Percentiles rank a stretch among this genome's conserved stretches.
Evolutionary conservation across 257 asterid species (phyloP).

Genomic region (Handroanthus guayacan): DNA sequence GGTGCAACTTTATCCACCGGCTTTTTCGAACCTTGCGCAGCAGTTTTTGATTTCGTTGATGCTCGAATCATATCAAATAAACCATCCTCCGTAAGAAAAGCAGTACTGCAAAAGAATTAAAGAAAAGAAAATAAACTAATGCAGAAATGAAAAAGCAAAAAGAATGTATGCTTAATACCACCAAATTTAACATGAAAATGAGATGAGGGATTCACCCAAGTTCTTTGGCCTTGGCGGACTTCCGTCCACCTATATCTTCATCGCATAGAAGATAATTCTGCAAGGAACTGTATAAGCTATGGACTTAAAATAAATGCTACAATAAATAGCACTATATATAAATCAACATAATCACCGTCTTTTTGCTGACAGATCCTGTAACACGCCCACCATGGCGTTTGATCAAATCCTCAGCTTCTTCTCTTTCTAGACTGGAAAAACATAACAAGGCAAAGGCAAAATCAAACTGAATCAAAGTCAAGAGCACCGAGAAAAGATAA

Average conservation of each 20-base stretch:
- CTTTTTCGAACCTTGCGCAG: constrained; percentile 51
- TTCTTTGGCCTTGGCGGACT: constrained; percentile 89
- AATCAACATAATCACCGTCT: constrained; percentile 74
- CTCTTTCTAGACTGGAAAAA: constrained; percentile 91
- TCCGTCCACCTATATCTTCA: constrained; percentile 94
- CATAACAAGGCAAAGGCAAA: constrained; percentile 28
- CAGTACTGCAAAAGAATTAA: constrained; percentile 61
- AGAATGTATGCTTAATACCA: constrained; percentile 19
- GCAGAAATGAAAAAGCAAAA: constrained; percentile 23
- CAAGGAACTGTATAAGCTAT: constrained; percentile 40
- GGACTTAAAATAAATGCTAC: constrained; percentile 28
- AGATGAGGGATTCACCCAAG: constrained; percentile 71
- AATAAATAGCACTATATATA: constrained; percentile 21
- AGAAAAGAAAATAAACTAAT: constrained; percentile 15
- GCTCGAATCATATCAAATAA: constrained; percentile 81
- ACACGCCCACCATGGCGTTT: constrained; percentile 97
- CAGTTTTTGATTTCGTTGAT: constrained; percentile 64
- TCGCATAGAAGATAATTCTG: constrained; percentile 97
- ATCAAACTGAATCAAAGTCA: constrained; percentile 28
- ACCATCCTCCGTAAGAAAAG: constrained; percentile 91
- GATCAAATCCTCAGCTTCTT: constrained; percentile 98
- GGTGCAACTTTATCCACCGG: constrained; percentile 57
- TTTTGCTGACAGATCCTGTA: constrained; percentile 99
- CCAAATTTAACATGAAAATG: constrained; percentile 25
- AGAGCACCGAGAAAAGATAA: constrained; percentile 17